Percentiles rank a stretch among this genome's conserved stretches.
Evolutionary conservation across 805 yeast species (phyloP).

Genomic region (Candida suzukii): DNA sequence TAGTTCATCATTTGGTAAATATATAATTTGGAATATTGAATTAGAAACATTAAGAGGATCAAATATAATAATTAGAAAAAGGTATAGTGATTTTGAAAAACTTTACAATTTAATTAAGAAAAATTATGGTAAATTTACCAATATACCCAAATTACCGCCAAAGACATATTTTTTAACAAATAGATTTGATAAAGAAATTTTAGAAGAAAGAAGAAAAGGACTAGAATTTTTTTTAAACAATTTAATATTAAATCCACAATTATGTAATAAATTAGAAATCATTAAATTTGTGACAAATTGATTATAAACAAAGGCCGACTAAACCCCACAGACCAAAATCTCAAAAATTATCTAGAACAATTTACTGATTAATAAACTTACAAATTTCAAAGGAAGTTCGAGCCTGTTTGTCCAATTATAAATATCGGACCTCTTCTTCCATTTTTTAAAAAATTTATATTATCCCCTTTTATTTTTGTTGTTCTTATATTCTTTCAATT

Average conservation of each 20-base stretch:
- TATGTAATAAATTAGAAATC: conserved; percentile 30
- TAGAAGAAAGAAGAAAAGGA: conserved; percentile 48
- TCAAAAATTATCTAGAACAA: too few relatives aligned
- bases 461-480: too few relatives aligned
- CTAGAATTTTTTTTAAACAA: conserved; percentile 54
- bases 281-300: conserved; percentile 27
- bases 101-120: conserved; percentile 33
- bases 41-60: conserved; percentile 24
- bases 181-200: conserved; percentile 30
- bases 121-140: conserved; percentile 30
- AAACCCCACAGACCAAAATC: neutral
- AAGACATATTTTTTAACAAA: conserved; percentile 27
- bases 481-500: too few relatives aligned
- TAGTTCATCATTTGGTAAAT: conserved; percentile 21
- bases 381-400: too few relatives aligned
- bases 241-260: conserved; percentile 43
- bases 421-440: too few relatives aligned
- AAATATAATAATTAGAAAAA: conserved; percentile 40
- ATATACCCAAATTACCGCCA: conserved; percentile 46
- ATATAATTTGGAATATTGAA: conserved; percentile 22
- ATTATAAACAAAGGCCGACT: too few relatives aligned
- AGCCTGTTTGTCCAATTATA: too few relatives aligned
- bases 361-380: too few relatives aligned
- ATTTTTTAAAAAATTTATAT: too few relatives aligned
- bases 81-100: conserved; percentile 59